A percentile compares a stretch with the other conserved stretches of the same genome.
Evolutionary conservation across 2,329 filamentous ascomycete genomes (phyloP).

Genomic region (Penicillium expansum): DNA sequence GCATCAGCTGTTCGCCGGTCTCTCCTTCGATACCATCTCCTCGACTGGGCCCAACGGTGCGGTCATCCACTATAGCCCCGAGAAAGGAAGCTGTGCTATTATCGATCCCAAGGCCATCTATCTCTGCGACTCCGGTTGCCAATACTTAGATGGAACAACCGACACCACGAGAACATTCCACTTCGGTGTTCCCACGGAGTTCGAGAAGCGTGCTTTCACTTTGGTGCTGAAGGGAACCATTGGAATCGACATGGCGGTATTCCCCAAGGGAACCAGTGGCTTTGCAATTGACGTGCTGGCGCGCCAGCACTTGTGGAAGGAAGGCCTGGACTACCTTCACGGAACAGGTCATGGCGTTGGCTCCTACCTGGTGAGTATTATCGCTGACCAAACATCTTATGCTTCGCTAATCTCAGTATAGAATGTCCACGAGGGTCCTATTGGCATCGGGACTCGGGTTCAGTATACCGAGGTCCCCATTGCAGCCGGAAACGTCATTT

Average conservation of each 20-base stretch:
- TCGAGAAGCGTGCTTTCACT: conserved; percentile 87
- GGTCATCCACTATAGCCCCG: conserved; percentile 92
- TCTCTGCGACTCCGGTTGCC: conserved; percentile 94
- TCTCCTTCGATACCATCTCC: conserved; percentile 95
- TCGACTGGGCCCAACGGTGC: conserved; percentile 91
- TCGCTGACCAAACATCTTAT: neutral
- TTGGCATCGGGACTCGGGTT: conserved; percentile 88
- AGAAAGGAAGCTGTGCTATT: conserved; percentile 73
- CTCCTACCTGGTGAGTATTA: conserved; percentile 63
- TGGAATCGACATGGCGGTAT: conserved; percentile 77
- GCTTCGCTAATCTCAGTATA: conserved; percentile 26
- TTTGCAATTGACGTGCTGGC: conserved; percentile 87
- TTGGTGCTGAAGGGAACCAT: conserved; percentile 94
- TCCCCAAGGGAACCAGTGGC: conserved; percentile 92
- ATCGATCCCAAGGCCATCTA: conserved; percentile 87
- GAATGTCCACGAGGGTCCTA: conserved; percentile 96
- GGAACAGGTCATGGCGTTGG: conserved; percentile 96
- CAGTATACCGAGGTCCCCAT: conserved; percentile 90
- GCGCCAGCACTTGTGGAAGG: conserved; percentile 87
- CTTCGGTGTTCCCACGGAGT: conserved; percentile 77
- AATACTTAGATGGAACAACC: conserved; percentile 92
- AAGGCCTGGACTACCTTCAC: conserved; percentile 91
- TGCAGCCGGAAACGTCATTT: conserved; percentile 89
- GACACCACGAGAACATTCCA: conserved; percentile 93
- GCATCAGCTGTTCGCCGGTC: conserved; percentile 74